Evolutionary conservation across 2,329 filamentous ascomycete species (phyloP).

Genomic region (Leptographium procerum): DNA sequence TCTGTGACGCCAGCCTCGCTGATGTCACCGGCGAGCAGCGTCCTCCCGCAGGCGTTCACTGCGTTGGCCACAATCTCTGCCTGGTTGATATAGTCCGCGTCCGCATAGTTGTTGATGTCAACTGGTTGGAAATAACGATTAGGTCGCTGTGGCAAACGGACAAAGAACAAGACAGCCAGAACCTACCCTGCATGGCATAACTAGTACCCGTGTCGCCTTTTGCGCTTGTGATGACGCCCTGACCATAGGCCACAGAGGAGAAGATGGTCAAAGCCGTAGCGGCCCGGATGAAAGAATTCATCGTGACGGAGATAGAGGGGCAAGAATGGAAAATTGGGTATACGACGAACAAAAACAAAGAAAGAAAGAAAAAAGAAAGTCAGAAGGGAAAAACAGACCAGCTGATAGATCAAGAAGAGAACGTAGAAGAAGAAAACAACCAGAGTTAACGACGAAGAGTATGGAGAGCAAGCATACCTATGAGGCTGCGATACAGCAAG

Average conservation of each 20-base stretch:
- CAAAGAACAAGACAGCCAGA: background rate
- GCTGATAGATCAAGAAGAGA: background rate
- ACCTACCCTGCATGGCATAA: background rate
- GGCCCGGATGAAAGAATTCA: background rate
- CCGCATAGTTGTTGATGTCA: background rate
- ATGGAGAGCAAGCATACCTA: background rate
- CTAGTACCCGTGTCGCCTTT: background rate
- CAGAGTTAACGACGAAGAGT: background rate
- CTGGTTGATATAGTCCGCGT: constrained; percentile 3
- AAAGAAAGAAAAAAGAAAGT: background rate
- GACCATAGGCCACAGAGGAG: background rate
- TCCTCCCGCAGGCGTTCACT: constrained; percentile 4
- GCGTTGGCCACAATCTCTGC: constrained; percentile 1
- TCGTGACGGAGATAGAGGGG: background rate
- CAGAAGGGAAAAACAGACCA: background rate
- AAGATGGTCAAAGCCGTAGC: background rate
- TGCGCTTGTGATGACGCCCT: background rate
- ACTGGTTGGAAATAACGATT: background rate
- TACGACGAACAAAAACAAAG: background rate
- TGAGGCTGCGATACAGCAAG: background rate
- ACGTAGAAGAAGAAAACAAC: background rate
- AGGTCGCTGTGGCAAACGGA: background rate
- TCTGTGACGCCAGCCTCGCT: constrained; percentile 2
- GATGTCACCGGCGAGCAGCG: constrained; percentile 3
- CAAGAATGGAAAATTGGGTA: background rate